These are phyloP conservation scores for Phialophora chinensis DNA, from an alignment of 2,329 filamentous ascomycete species.

Conservation along the genomic window DNA sequence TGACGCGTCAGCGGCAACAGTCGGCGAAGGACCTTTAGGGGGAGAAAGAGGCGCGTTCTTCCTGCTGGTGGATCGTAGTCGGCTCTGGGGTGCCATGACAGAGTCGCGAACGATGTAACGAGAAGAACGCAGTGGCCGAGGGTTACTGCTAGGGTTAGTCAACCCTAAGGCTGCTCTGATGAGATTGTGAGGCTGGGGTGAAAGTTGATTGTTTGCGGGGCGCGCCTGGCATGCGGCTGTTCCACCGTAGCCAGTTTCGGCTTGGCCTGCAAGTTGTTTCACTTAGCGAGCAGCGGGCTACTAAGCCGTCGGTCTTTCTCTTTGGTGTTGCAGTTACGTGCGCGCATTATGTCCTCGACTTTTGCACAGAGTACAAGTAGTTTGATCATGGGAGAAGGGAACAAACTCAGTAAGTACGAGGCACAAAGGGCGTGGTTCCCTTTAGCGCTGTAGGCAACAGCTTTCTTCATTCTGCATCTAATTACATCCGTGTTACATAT, in stretches of 20 bases:
- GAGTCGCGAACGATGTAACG: not conserved
- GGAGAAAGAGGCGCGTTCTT: conserved; percentile 32
- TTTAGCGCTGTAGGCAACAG: too few relatives aligned
- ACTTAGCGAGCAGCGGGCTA: not conserved
- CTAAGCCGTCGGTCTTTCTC: not conserved
- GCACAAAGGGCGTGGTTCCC: too few relatives aligned
- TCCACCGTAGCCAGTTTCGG: not conserved
- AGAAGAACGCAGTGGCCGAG: conserved; percentile 9
- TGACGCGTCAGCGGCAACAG: conserved; percentile 20
- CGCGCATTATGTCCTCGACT: too few relatives aligned
- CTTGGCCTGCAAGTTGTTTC: not conserved
- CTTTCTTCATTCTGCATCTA: too few relatives aligned
- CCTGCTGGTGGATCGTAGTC: conserved; percentile 29
- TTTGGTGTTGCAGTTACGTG: too few relatives aligned
- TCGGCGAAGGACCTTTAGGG: conserved; percentile 9
- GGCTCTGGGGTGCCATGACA: conserved; percentile 27
- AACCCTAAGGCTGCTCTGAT: conserved; percentile 25
- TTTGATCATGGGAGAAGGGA: too few relatives aligned
- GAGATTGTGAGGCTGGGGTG: conserved; percentile 4
- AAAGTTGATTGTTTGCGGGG: conserved; percentile 9
- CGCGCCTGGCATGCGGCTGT: not conserved
- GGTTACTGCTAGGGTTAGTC: conserved; percentile 28
- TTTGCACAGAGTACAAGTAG: too few relatives aligned
- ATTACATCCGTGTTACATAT: too few relatives aligned
- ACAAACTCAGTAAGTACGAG: too few relatives aligned